Conservation (phyloP, 164 flowering plant species). For the Piper betle region DNA sequence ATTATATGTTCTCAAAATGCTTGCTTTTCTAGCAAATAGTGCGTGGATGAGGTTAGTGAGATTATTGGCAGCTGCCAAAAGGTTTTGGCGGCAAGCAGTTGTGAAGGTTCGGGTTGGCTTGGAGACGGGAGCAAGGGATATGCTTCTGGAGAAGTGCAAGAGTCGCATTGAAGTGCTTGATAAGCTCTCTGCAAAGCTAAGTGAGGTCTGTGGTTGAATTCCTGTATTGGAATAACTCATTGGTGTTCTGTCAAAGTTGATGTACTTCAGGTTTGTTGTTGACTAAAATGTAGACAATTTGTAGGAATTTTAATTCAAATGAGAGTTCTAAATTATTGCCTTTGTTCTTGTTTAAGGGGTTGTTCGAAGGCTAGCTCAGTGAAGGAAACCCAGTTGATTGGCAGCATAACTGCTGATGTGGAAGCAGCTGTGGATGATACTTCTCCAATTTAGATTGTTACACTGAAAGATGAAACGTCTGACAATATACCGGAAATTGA, state of each 20-base stretch:
- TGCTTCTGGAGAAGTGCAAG: constrained; percentile 65
- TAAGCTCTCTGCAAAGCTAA: constrained; percentile 52
- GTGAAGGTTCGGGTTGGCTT: constrained; percentile 43
- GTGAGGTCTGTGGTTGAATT: constrained; percentile 32
- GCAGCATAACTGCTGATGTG: constrained; percentile 35
- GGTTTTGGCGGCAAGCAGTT: constrained; percentile 57
- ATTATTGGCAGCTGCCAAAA: constrained; percentile 10
- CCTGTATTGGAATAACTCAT: not conserved
- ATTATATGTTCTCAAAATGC: not conserved
- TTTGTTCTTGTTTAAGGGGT: not conserved
- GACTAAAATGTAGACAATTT: not conserved
- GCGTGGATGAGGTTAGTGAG: not conserved
- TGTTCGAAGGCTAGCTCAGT: constrained; percentile 53
- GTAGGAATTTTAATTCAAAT: not conserved
- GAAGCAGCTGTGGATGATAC: constrained; percentile 26
- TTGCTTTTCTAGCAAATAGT: not conserved
- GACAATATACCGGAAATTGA: constrained; percentile 11
- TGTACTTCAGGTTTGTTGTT: not conserved
- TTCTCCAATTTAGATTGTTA: constrained; percentile 37
- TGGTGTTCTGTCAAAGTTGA: not conserved
- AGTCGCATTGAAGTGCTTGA: constrained; percentile 59
- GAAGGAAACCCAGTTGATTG: constrained; percentile 61
- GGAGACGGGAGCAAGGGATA: not conserved
- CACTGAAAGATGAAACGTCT: constrained; percentile 32
- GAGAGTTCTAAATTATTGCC: not conserved